A percentile compares a stretch with the other conserved stretches of the same genome.
Evolutionary conservation across 345 rosid species (phyloP).

Genomic region (Aquilaria sinensis): DNA sequence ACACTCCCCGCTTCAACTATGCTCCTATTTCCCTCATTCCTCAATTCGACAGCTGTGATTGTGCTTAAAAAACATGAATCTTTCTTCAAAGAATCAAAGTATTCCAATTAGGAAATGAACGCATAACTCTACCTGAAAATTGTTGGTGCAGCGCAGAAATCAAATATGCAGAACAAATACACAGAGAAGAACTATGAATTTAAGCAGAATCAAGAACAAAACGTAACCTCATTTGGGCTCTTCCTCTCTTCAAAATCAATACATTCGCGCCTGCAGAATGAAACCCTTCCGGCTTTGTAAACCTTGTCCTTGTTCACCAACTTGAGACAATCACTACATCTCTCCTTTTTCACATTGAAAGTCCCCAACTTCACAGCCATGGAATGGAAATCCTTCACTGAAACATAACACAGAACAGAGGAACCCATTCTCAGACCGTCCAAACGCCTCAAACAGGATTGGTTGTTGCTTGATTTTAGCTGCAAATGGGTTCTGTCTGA

Average conservation of each 20-base stretch:
- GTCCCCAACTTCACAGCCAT: conserved; percentile 22
- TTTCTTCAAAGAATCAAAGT: too few species aligned
- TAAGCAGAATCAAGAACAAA: not conserved
- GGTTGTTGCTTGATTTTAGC: too few species aligned
- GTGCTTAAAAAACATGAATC: too few species aligned
- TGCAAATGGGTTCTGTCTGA: not conserved
- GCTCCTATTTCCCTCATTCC: not conserved
- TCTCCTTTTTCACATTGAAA: conserved; percentile 18
- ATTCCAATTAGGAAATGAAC: too few species aligned
- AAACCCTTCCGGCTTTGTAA: conserved; percentile 17
- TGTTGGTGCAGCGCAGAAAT: not conserved
- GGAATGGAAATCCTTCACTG: conserved; percentile 13
- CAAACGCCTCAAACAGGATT: not conserved
- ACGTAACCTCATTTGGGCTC: conserved; percentile 68
- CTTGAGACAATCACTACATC: conserved; percentile 15
- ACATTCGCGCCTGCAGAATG: conserved; percentile 30
- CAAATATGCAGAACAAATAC: not conserved
- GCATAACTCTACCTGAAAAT: too few species aligned
- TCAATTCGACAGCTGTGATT: too few species aligned
- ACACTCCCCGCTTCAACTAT: not conserved
- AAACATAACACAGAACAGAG: conserved; percentile 30
- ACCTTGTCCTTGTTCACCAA: conserved; percentile 13
- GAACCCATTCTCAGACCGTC: conserved; percentile 32
- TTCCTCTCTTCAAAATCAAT: conserved; percentile 57
- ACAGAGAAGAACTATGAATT: not conserved